Evolutionary conservation across 1,139 yeast genomes (phyloP).

Genomic region (Hansenula sp.): DNA sequence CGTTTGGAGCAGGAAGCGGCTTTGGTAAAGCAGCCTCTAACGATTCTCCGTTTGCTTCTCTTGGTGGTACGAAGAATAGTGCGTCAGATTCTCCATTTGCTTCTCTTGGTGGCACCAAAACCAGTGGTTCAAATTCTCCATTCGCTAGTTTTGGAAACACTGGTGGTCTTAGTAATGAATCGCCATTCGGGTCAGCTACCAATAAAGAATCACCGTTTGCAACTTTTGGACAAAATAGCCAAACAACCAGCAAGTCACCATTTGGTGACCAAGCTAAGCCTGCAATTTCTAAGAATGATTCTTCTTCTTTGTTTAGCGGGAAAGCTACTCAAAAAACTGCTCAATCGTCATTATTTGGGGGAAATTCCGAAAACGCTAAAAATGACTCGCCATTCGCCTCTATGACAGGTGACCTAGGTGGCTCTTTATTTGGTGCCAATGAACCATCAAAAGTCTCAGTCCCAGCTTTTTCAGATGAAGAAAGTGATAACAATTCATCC

Average conservation of each 20-base stretch:
- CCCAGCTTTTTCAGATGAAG: slow-evolving; percentile 5
- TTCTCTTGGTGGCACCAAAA: slow-evolving; percentile 6
- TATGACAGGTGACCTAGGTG: background rate
- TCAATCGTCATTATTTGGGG: slow-evolving; percentile 1
- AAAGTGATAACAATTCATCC: slow-evolving; percentile 3
- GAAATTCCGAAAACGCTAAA: slow-evolving; percentile 3
- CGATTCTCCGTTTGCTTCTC: slow-evolving; percentile 10
- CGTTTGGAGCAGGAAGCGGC: slow-evolving; percentile 9
- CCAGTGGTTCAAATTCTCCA: slow-evolving; percentile 6
- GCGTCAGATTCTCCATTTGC: slow-evolving; percentile 10
- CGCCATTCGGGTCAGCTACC: too few species aligned
- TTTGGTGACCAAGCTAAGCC: background rate
- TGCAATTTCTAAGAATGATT: slow-evolving; percentile 4
- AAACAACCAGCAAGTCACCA: slow-evolving; percentile 1
- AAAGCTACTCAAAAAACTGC: background rate
- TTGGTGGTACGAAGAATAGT: slow-evolving; percentile 6
- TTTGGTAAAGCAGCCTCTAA: background rate
- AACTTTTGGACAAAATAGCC: slow-evolving; percentile 1
- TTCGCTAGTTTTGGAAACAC: slow-evolving; percentile 3
- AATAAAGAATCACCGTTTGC: slow-evolving; percentile 15
- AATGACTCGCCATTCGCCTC: slow-evolving; percentile 6
- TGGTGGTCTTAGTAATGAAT: too few species aligned
- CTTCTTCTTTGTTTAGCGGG: slow-evolving; percentile 1
- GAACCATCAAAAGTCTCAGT: background rate
- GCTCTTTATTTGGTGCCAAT: background rate